These are phyloP conservation scores for Russula lepida DNA, from an alignment of 768 basidiomycete genomes.

Conservation along the genomic window DNA sequence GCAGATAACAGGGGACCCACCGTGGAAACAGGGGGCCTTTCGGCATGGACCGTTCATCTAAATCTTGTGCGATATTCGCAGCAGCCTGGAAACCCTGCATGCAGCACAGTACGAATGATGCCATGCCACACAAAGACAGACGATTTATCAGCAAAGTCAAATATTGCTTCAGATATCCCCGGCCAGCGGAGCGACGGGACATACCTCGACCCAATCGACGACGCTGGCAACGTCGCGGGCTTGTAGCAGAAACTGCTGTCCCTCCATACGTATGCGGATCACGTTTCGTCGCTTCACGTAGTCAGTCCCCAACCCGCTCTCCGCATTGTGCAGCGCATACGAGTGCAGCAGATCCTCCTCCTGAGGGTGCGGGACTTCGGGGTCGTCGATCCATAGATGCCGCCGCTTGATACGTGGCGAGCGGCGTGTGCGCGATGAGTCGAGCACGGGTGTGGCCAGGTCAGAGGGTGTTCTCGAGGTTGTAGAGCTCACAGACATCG, in stretches of 20 bases:
- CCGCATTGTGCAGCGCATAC: slow-evolving; percentile 84
- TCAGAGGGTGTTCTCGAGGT: neutral
- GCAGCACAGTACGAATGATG: slow-evolving; percentile 29
- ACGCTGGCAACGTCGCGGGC: slow-evolving; percentile 75
- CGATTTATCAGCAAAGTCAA: neutral
- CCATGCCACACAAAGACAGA: neutral
- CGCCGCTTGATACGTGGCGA: slow-evolving; percentile 1
- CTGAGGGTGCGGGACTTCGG: slow-evolving; percentile 35
- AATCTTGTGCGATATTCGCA: slow-evolving; percentile 82
- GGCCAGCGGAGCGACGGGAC: slow-evolving; percentile 22
- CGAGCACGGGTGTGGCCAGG: no score
- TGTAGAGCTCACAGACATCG: neutral
- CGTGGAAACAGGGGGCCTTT: slow-evolving; percentile 80
- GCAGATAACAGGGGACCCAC: slow-evolving; percentile 34
- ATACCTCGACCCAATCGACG: slow-evolving; percentile 93
- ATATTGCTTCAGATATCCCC: neutral
- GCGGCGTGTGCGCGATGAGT: neutral
- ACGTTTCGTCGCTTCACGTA: slow-evolving; percentile 92
- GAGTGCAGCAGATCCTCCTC: slow-evolving; percentile 48
- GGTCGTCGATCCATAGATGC: slow-evolving; percentile 16
- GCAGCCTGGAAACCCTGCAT: slow-evolving; percentile 83
- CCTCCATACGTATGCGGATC: slow-evolving; percentile 83
- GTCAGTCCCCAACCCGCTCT: slow-evolving; percentile 92
- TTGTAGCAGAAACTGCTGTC: slow-evolving; percentile 95
- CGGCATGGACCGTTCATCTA: slow-evolving; percentile 90